Base-by-base conservation (phyloP, 306 rosid genomes). In the Cucumis melo region DNA sequence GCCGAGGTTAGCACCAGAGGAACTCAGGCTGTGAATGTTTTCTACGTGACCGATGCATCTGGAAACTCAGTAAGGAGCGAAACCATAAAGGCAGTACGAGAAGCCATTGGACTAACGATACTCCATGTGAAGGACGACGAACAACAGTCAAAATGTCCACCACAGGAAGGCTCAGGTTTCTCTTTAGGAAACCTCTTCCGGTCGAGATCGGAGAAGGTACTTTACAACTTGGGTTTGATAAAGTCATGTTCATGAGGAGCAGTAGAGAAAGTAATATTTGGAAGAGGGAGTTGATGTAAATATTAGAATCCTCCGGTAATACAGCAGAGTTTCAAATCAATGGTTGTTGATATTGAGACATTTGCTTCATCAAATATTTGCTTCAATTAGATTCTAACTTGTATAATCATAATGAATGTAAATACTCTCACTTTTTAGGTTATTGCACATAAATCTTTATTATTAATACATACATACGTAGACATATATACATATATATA, bases 1-100 rank as follows among this genome's bases (percentile, higher is more conserved):
- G 98, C 98, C 1, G 98, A 93, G 83, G 92, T 93, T 76, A 87
- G 94, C 34, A 93, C 98, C 1, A 83, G 84, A 84, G 85, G 85
- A 24, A 87, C 89, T 44, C 90, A 84, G 82, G 97, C 92, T 29
- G 76, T 78, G 19, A 91, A 91, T 79, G 87, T 84, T 10, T 91
- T 93, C 64, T 86, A 86, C 80, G 98, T 93, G 76, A 91, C 98
- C 1, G 98, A 91, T 68, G 98, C 90, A 74, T 80, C 90, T 8
- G 97, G 98, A 24, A 90, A 85, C 83, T 87, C 93, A 14, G 97
- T 89, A 20, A 97, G 88, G 64, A 80, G 89, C 54, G 90, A 87
- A 85, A 90, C 85, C 66, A 83, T 91, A 1, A 97, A 93, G 64
- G 87, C 98, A 1, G 79, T 93, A 20, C 88, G 98, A 57, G 84